Evolutionary conservation across 495 filamentous ascomycete species (phyloP).

Genomic region (Penicillium longicatenatum): DNA sequence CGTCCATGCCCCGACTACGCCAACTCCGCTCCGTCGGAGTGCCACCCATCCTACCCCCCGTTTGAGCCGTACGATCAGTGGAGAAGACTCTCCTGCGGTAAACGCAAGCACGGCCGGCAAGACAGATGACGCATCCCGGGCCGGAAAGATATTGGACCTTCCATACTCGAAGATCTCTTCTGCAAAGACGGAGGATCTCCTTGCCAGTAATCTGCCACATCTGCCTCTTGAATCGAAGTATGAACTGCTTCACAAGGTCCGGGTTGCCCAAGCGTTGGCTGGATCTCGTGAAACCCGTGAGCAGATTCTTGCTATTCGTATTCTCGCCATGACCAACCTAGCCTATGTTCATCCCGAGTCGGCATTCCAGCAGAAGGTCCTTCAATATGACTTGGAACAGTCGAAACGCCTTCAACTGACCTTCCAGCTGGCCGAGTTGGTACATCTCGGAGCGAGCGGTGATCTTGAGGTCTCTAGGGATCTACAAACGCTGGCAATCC

Average conservation of each 20-base stretch:
- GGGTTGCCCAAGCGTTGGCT: constrained; percentile 75
- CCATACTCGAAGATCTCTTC: constrained; percentile 63
- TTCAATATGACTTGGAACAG: constrained; percentile 88
- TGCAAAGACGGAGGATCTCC: constrained; percentile 64
- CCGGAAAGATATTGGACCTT: constrained; percentile 70
- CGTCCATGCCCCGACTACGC: constrained; percentile 44
- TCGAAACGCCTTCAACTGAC: constrained; percentile 85
- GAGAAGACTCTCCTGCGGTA: constrained; percentile 54
- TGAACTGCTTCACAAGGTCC: constrained; percentile 81
- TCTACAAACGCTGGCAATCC: constrained; percentile 81
- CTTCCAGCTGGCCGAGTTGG: constrained; percentile 88
- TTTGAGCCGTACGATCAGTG: constrained; percentile 45
- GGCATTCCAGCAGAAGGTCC: constrained; percentile 77
- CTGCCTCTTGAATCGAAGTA: constrained; percentile 75
- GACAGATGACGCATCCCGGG: constrained; percentile 42
- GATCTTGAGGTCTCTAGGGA: constrained; percentile 65
- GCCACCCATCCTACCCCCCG: constrained; percentile 58
- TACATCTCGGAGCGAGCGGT: constrained; percentile 72
- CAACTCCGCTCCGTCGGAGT: constrained; percentile 51
- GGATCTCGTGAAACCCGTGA: constrained; percentile 66
- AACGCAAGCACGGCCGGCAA: constrained; percentile 31
- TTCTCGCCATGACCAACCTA: constrained; percentile 88
- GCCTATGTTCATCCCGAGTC: constrained; percentile 83
- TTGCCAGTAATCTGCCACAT: constrained; percentile 62
- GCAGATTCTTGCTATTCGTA: constrained; percentile 74